A percentile compares a stretch with the other conserved stretches of the same genome.
These are phyloP conservation scores for Tuber borchii DNA, from an alignment of 495 filamentous ascomycete genomes.

Conservation along the genomic window DNA sequence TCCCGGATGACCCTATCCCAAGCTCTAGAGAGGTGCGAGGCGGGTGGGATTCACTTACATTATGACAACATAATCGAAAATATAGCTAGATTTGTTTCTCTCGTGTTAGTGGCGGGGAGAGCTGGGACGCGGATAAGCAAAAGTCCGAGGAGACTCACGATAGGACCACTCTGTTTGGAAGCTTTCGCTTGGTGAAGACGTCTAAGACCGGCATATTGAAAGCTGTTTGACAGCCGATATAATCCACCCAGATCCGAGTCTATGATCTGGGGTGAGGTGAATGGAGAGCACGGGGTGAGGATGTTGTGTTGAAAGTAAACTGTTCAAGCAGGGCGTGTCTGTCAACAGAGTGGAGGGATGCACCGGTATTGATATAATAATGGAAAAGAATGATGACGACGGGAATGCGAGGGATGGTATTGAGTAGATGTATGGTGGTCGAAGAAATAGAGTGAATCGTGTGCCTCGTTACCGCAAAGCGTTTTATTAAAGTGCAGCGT, in stretches of 20 bases:
- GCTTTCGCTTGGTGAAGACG: constrained; percentile 10
- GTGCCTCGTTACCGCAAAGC: constrained; percentile 30
- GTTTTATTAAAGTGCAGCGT: constrained; percentile 14
- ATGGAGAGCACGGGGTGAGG: neutral
- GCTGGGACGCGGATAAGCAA: neutral
- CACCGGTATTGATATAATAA: neutral
- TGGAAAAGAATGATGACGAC: neutral
- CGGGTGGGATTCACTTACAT: constrained; percentile 48
- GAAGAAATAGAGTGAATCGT: constrained; percentile 6
- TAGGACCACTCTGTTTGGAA: constrained; percentile 26
- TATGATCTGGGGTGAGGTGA: neutral
- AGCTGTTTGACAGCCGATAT: neutral
- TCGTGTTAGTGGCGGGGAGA: constrained; percentile 12
- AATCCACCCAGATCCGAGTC: neutral
- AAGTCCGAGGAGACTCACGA: constrained; percentile 21
- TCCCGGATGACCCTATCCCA: constrained; percentile 23
- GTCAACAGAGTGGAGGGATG: neutral
- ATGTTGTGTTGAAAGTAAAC: neutral
- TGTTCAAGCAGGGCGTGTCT: neutral
- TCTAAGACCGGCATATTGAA: constrained; percentile 21
- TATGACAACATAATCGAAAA: constrained; percentile 63
- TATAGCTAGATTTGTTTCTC: constrained; percentile 48
- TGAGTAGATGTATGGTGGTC: neutral
- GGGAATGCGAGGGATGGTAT: neutral
- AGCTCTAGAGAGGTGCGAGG: constrained; percentile 11